Conservation (phyloP, 1,284 basidiomycete genomes). For the Boletus sp. region DNA sequence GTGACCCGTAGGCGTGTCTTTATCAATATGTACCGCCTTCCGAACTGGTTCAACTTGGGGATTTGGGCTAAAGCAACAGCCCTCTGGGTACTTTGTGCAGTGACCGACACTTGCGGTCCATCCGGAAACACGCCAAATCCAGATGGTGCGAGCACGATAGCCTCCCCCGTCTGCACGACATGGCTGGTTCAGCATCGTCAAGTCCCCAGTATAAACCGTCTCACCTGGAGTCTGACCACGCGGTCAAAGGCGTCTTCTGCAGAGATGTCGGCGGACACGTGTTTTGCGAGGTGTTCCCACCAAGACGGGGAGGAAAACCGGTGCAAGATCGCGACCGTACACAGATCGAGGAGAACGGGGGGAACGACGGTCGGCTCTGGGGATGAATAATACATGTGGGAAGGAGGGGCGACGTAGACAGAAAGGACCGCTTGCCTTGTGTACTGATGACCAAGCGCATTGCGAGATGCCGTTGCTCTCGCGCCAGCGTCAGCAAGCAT, state of each 20-base stretch:
- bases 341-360: conserved; percentile 63
- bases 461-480: conserved; percentile 67
- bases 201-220: conserved; percentile 1
- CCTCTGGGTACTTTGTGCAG: conserved; percentile 14
- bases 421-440: conserved; percentile 43
- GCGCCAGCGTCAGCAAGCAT: conserved; percentile 53
- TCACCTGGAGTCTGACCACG: conserved; percentile 60
- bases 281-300: conserved; percentile 65
- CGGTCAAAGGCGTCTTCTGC: conserved; percentile 58
- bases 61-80: conserved; percentile 12
- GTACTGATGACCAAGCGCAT: conserved; percentile 73
- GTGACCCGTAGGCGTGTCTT: conserved; percentile 60
- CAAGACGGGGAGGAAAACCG: conserved; percentile 71
- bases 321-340: conserved; percentile 59
- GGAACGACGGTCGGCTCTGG: conserved; percentile 73
- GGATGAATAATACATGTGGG: background rate
- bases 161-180: conserved; percentile 54
- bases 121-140: conserved; percentile 46
- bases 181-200: background rate
- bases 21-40: conserved; percentile 52
- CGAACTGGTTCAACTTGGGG: conserved; percentile 39
- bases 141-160: conserved; percentile 59
- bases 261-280: conserved; percentile 60
- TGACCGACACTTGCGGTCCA: conserved; percentile 2
- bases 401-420: background rate